Conservation (phyloP, 1,284 basidiomycete species). For the Fomitiporia mediterranea region DNA sequence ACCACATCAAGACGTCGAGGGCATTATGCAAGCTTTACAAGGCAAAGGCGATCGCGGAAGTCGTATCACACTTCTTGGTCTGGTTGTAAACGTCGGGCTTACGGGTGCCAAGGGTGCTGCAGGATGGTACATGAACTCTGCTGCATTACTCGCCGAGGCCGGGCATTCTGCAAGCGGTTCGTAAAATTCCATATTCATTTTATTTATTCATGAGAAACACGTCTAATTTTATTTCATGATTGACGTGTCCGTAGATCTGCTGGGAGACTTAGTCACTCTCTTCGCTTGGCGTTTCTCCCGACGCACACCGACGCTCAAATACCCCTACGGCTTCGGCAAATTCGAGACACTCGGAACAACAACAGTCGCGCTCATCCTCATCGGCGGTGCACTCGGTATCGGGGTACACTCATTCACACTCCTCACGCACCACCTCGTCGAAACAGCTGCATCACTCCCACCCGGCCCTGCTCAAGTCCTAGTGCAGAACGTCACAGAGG, state of each 20-base stretch:
- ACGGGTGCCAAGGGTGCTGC: constrained; percentile 83
- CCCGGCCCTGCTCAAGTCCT: constrained; percentile 58
- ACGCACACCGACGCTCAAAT: constrained; percentile 68
- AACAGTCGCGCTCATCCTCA: constrained; percentile 76
- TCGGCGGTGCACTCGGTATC: constrained; percentile 87
- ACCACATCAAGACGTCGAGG: constrained; percentile 64
- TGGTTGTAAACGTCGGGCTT: constrained; percentile 81
- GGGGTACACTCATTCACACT: constrained; percentile 90
- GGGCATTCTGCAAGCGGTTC: constrained; percentile 88
- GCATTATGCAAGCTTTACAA: constrained; percentile 66
- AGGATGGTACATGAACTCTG: constrained; percentile 86
- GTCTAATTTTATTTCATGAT: neutral
- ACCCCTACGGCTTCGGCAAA: constrained; percentile 90
- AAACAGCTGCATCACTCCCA: constrained; percentile 52
- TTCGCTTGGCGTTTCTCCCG: constrained; percentile 89
- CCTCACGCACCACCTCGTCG: constrained; percentile 61
- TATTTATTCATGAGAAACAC: too few relatives aligned
- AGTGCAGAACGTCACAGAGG: constrained; percentile 50
- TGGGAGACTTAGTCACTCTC: constrained; percentile 91
- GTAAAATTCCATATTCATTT: constrained; percentile 29
- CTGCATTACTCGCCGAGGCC: constrained; percentile 90
- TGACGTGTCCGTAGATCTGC: constrained; percentile 50
- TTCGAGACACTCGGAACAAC: constrained; percentile 92
- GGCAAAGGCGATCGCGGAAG: constrained; percentile 78
- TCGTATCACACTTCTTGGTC: constrained; percentile 79